Conservation (phyloP, 345 rosid species). For the Geranium rotundifolium region DNA sequence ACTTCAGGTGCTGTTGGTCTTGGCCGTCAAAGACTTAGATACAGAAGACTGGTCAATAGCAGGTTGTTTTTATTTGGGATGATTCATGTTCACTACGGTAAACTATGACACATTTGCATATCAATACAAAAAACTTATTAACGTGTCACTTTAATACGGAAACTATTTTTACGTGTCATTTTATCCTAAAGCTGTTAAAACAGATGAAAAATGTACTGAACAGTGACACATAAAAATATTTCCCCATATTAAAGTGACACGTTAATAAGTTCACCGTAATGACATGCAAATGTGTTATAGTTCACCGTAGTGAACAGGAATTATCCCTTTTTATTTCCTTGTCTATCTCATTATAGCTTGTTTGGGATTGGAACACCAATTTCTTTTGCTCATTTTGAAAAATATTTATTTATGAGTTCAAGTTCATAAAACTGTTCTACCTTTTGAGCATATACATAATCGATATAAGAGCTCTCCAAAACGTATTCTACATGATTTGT, state of each 20-base stretch:
- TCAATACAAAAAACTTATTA: too few species aligned
- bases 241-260: too few species aligned
- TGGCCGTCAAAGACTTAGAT: conserved; percentile 45
- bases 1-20: conserved; percentile 55
- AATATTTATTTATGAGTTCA: neutral
- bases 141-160: too few species aligned
- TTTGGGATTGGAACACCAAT: neutral
- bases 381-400: neutral
- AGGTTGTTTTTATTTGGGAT: conserved; percentile 24
- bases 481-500: conserved; percentile 8
- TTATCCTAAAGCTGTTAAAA: too few species aligned
- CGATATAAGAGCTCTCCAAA: neutral
- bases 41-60: conserved; percentile 41
- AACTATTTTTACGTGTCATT: too few species aligned
- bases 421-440: neutral
- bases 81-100: too few species aligned
- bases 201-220: too few species aligned
- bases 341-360: neutral
- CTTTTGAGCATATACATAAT: neutral
- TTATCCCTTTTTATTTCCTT: neutral
- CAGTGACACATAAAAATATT: too few species aligned
- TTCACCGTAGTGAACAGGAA: too few species aligned
- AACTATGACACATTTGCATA: too few species aligned
- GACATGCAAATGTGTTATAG: too few species aligned
- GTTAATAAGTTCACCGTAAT: too few species aligned